Percentiles rank a stretch among this genome's conserved stretches.
Evolutionary conservation across 2,329 filamentous ascomycete species (phyloP).

Genomic region (Neonectria neomacrospora): DNA sequence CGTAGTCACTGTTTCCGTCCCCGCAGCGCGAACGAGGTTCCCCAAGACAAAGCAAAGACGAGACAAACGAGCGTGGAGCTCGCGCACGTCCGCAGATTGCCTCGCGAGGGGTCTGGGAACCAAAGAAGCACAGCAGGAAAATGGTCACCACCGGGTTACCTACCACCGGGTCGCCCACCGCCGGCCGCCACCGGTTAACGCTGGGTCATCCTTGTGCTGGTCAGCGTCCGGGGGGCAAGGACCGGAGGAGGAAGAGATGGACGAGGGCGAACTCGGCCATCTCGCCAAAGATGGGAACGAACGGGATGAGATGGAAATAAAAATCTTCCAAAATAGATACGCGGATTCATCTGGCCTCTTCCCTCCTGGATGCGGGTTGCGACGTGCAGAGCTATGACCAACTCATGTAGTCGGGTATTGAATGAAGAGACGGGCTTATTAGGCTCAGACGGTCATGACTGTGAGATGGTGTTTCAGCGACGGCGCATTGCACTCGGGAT

Average conservation of each 20-base stretch:
- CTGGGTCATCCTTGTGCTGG: conserved; percentile 18
- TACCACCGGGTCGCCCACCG: conserved; percentile 11
- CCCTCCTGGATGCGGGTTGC: conserved; percentile 6
- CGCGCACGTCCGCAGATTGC: conserved; percentile 13
- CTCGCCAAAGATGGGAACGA: conserved; percentile 1
- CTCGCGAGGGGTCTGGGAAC: conserved; percentile 7
- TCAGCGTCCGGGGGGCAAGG: conserved; percentile 23
- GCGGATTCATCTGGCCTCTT: background rate
- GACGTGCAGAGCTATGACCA: conserved; percentile 4
- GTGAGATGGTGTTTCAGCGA: conserved; percentile 25
- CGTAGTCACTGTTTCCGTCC: background rate
- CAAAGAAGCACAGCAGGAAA: conserved; percentile 19
- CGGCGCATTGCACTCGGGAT: conserved; percentile 1
- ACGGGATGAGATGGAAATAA: conserved; percentile 16
- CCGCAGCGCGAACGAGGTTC: background rate
- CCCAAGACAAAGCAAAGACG: conserved; percentile 23
- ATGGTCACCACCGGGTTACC: conserved; percentile 20
- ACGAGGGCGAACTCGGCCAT: background rate
- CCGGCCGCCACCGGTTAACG: background rate
- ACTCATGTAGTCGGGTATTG: conserved; percentile 11
- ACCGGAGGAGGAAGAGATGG: conserved; percentile 3
- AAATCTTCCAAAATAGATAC: background rate
- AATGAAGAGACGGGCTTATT: conserved; percentile 8
- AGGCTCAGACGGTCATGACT: conserved; percentile 8
- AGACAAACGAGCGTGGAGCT: conserved; percentile 1